Base-by-base conservation (phyloP, 1,284 basidiomycete genomes). In the Erythrobasidium hasegawianum region DNA sequence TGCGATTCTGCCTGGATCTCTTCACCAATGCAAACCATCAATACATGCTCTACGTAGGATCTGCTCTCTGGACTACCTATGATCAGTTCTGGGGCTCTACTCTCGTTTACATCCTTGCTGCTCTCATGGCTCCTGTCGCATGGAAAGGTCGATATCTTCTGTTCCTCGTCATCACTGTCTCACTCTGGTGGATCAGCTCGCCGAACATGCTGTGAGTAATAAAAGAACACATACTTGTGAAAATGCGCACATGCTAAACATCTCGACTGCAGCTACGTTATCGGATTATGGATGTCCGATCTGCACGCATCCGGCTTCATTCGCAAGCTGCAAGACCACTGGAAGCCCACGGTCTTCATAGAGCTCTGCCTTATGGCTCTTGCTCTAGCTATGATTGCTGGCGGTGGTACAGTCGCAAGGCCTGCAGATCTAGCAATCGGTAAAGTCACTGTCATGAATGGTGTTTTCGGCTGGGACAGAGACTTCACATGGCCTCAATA, bases 11-110 rank as follows among this genome's bases (percentile, higher is more conserved):
- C 57, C 73, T 79, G 49, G 75, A 77, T 64, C 66, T 79, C 57
- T 76, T 77, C 58, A 79, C 77, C 39, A 77, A 79, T 68, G 61
- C 68, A 14, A 77, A 78, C 69, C 77, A 78, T 62, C 72, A 76
- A 67, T 76, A 77, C 71, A 78, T 78, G 74, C 74, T 78, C 58
- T 72, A 71, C 56, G 71, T 75, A 52, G 76, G 76, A n/a, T 77
- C 76, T 47, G 77, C 77, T 56, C 72, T 78, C 4, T 78, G 78
- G 77, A 75, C 78, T 14, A 78, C 77, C 2, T 78, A 77, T 68
- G 76, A 78, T 52, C 78, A 78, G 70, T 75, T 79, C 59, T 79
- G 78, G 78, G 78, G 78, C 13, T 78, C 77, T 61, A 74, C 78
- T 52, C 73, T 77, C 59, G 77, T 77, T 61, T 76, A 78, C 59